phyloP scores from a whole-genome alignment of 1,284 basidiomycete genomes.

The Tilletia setariae region DNA sequence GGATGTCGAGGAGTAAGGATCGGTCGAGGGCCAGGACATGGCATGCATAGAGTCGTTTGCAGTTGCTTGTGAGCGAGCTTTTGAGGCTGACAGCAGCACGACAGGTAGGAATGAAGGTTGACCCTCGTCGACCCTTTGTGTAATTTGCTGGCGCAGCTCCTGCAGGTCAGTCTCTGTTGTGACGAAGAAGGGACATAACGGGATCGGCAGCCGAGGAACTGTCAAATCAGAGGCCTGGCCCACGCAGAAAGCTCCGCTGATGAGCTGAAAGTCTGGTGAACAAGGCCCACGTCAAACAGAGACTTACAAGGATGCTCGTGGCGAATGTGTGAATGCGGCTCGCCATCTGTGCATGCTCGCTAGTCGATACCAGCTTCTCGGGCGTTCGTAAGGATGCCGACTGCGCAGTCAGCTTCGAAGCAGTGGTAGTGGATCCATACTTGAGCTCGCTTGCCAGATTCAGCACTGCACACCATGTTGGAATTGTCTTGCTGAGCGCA shows the following conservation, averaged over 20 bases:
- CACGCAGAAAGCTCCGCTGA: neutral
- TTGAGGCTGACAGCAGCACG: conserved; percentile 17
- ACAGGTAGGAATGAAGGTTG: conserved; percentile 13
- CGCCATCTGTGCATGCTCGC: conserved; percentile 72
- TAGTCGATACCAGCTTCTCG: conserved; percentile 57
- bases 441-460: conserved; percentile 65
- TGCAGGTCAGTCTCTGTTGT: neutral
- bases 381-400: conserved; percentile 63
- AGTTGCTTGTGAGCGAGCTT: neutral
- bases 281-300: neutral
- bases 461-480: conserved; percentile 91
- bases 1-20: conserved; percentile 52
- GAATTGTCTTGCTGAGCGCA: conserved; percentile 87
- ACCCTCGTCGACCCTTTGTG: neutral
- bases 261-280: neutral
- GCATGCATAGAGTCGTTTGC: neutral
- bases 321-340: conserved; percentile 67
- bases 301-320: conserved; percentile 57
- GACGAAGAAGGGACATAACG: conserved; percentile 69
- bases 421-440: conserved; percentile 50
- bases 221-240: conserved; percentile 53
- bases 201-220: conserved; percentile 56
- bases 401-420: conserved; percentile 34
- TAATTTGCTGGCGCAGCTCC: neutral
- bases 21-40: conserved; percentile 11